Conservation (phyloP, 2,329 filamentous ascomycete genomes). For the Penicillium sp. region DNA sequence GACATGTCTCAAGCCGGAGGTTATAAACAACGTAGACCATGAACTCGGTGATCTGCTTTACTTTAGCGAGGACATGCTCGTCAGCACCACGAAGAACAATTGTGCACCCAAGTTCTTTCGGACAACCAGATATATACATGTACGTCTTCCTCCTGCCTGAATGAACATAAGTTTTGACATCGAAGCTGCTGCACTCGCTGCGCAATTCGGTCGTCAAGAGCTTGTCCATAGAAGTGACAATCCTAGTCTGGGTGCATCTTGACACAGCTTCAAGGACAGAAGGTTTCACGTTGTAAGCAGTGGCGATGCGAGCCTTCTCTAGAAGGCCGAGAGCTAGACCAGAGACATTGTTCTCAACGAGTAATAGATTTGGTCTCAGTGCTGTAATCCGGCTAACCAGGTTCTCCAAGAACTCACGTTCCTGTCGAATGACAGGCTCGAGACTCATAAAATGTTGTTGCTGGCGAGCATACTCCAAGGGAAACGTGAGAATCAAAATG, state of each 20-base stretch:
- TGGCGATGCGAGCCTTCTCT: conserved; percentile 85
- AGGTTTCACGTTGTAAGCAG: conserved; percentile 94
- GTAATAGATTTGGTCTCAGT: conserved; percentile 78
- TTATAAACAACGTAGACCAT: conserved; percentile 99
- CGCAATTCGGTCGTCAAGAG: conserved; percentile 75
- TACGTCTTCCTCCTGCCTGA: conserved; percentile 88
- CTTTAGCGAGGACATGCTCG: conserved; percentile 69
- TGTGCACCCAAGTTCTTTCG: conserved; percentile 88
- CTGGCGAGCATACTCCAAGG: conserved; percentile 93
- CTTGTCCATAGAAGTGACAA: conserved; percentile 95
- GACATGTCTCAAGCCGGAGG: conserved; percentile 88
- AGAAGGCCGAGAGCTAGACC: conserved; percentile 88
- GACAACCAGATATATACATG: conserved; percentile 90
- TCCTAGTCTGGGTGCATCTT: conserved; percentile 85
- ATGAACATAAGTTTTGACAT: conserved; percentile 93
- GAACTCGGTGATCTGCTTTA: conserved; percentile 95
- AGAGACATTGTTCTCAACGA: conserved; percentile 93
- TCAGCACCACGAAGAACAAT: conserved; percentile 86
- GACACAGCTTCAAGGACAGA: conserved; percentile 95
- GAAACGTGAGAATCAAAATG: conserved; percentile 90
- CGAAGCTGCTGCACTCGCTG: conserved; percentile 83
- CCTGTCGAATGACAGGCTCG: conserved; percentile 94
- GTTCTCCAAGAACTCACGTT: conserved; percentile 89
- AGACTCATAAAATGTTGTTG: conserved; percentile 97
- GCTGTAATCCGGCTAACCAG: conserved; percentile 90